Evolutionary conservation across 192 early-diverging fungal genomes (phyloP).

Genomic region (Umbelopsis sp.): DNA sequence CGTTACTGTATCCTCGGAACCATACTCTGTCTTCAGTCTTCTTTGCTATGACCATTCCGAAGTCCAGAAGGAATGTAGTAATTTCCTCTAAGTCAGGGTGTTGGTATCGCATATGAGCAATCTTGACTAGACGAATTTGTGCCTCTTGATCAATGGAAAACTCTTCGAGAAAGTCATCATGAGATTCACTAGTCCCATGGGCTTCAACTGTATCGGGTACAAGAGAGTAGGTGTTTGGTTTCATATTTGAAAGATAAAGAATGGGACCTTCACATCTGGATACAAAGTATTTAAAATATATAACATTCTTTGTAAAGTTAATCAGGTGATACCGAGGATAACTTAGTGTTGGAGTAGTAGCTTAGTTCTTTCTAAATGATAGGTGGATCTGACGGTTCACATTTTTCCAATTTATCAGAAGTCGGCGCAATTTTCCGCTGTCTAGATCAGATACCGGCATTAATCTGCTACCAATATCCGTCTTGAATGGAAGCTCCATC

Average conservation of each 20-base stretch:
- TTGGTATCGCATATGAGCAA: conserved; percentile 12
- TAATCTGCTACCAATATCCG: too few species aligned
- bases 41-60: conserved; percentile 6
- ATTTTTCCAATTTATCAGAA: too few species aligned
- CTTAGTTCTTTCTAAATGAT: too few species aligned
- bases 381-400: too few species aligned
- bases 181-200: neutral
- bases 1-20: conserved; percentile 13
- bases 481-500: too few species aligned
- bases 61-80: neutral
- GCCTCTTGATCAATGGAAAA: conserved; percentile 4
- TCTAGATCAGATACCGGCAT: too few species aligned
- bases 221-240: neutral
- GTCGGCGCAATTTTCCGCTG: too few species aligned
- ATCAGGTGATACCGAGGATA: too few species aligned
- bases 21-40: conserved; percentile 14
- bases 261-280: neutral
- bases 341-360: too few species aligned
- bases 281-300: too few species aligned
- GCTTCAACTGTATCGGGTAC: conserved; percentile 2
- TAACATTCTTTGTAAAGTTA: too few species aligned
- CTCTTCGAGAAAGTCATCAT: conserved; percentile 1
- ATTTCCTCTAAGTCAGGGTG: conserved; percentile 18
- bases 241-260: neutral
- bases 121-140: conserved; percentile 15